Evolutionary conservation across 1,284 basidiomycete species (phyloP), one percentile per base, ranked within the genome.

Genomic region (Stygiomarasmius scandens): DNA sequence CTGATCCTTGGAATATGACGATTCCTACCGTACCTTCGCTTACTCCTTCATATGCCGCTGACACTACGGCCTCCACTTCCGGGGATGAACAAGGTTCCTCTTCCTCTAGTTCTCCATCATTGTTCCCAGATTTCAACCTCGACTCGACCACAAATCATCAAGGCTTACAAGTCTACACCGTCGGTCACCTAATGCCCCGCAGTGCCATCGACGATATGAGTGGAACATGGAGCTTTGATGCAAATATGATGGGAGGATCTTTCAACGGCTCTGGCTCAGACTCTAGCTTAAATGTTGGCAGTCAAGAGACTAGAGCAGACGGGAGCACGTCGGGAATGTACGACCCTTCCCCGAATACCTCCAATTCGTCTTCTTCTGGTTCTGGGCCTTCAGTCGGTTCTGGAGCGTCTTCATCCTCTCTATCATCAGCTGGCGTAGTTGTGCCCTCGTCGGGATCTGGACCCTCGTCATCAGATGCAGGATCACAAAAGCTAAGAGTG

Each of bases 81-180:
- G 49, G 45, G 23, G 48, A 22, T 23, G 32, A 49, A 22, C 53
- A 34, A n/a, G 14, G 25, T 11, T 47, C 46, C 19, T 8, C 32
- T 38, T 25, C 52, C 44, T 16, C 48, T 34, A 4, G 47, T 29
- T 3, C 50, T 50, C 49, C 36, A 4, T 47, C 25, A 12, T 16
- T 25, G 1, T 59, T 59, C 44, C 50, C 54, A 14, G 58, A 56
- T 19, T 56, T 53, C 25, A 32, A 32, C 29, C 29, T 32, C 12
- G 29, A 12, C 29, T 12, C 5, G 29, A 54, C 51, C 0, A 54
- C 46, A 8, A 55, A 56, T 52, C 86, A 89, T 61, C 83, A 87
- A 63, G 90, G 89, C 0, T 69, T 93, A 56, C 86, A 90, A 70
- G 90, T 93, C 47, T 91, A 90, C 67, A 93, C 92, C 3, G 83